Evolutionary conservation across 2,329 filamentous ascomycete species (phyloP), one percentile per base, ranked within the genome.

Genomic region (Zelopaecilomyces penicillatus): DNA sequence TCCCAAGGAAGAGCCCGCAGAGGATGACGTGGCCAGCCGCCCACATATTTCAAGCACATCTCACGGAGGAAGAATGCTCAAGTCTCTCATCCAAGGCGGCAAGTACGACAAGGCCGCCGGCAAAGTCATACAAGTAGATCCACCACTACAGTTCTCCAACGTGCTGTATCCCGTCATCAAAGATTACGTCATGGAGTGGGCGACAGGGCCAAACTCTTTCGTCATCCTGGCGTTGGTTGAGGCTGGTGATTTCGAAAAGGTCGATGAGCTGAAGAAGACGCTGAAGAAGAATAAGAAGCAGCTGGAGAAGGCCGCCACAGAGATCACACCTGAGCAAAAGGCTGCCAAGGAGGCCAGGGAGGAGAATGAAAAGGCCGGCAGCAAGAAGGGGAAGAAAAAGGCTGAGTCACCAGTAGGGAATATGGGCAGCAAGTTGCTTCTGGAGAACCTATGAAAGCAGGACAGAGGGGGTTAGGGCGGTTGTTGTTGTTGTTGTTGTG

Each of bases 31-130:
- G 10, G 56, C 65, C 11, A 54, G 65, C 4, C 59, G 58, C 26
- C 58, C 64, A 30, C 83, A 88, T 59, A 72, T 85, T 44, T 76
- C 80, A 28, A 70, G 76, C 55, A 74, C 76, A 33, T 60, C 80
- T 0, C 74, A 74, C 54, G 85, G 81, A 35, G 88, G 87, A 11
- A 83, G 88, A 47, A 85, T 96, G 82, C 76, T 97, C 57, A 96
- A 95, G 70, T 85, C 85, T 0, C 76, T 98, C 6, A 89, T 96
- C 27, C 83, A 88, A 44, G 93, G 93, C 36, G 93, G 94, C 28
- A 82, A 81, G 46, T 98, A 86, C 60, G 88, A 97, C 65, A 79
- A 80, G 49, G 74, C 74, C 37, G 74, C 79, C 2, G 88, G 88
- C 65, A 80, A 74, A 45, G 66, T 93, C 37, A 76, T 85, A 56